Evolutionary conservation across 2,329 filamentous ascomycete genomes (phyloP).

Genomic region (Boeremia exigua): DNA sequence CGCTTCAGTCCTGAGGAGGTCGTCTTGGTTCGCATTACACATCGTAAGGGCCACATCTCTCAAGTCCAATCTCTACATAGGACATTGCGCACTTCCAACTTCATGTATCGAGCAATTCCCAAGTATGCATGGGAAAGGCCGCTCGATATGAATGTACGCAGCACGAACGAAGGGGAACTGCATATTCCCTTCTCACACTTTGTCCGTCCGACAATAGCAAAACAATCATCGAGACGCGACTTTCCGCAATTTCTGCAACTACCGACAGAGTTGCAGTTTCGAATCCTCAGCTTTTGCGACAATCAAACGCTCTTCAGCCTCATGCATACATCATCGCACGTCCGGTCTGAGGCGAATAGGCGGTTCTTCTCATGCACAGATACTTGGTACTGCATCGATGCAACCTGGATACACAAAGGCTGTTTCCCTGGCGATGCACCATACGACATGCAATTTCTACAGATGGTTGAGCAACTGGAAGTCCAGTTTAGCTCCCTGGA

Average conservation of each 20-base stretch:
- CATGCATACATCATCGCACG: slow-evolving; percentile 18
- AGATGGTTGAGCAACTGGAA: not conserved
- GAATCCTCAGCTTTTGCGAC: slow-evolving; percentile 18
- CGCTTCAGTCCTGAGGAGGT: not conserved
- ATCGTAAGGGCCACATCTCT: not conserved
- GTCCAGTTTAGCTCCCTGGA: not conserved
- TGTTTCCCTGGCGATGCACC: slow-evolving; percentile 10
- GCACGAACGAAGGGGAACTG: slow-evolving; percentile 3
- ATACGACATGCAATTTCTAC: not conserved
- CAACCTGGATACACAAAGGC: slow-evolving; percentile 16
- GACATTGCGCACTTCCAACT: not conserved
- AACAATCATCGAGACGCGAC: not conserved
- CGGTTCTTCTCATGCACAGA: slow-evolving; percentile 15
- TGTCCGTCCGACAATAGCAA: not conserved
- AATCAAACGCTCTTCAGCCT: slow-evolving; percentile 21
- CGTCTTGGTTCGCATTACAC: no score
- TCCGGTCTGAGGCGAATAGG: slow-evolving; percentile 15
- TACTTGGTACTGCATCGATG: slow-evolving; percentile 13
- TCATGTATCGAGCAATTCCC: slow-evolving; percentile 2
- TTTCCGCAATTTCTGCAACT: slow-evolving; percentile 4
- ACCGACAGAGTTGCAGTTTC: slow-evolving; percentile 18
- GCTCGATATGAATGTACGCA: not conserved
- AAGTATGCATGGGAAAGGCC: not conserved
- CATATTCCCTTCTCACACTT: slow-evolving; percentile 1
- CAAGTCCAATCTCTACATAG: not conserved